Evolutionary conservation across 179 eudicot genomes (phyloP).

Genomic region (Pouteria campechiana): DNA sequence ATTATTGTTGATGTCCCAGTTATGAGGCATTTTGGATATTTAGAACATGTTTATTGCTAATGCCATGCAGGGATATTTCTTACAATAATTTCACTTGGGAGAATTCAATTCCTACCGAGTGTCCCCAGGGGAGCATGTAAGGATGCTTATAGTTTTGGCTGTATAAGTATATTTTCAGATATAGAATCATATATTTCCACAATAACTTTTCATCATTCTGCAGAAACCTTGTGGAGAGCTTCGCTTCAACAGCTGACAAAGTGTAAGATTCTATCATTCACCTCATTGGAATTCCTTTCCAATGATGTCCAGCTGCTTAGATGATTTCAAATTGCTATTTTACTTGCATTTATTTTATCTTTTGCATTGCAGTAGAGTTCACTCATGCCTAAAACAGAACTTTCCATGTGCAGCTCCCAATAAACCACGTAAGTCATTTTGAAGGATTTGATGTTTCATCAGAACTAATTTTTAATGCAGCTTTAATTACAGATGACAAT

Average conservation of each 20-base stretch:
- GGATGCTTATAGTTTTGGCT: conserved; percentile 7
- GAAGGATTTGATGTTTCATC: not conserved
- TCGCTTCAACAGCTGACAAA: conserved; percentile 18
- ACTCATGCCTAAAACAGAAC: conserved; percentile 33
- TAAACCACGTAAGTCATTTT: conserved; percentile 19
- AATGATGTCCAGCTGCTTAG: too few relatives aligned
- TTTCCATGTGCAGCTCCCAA: conserved; percentile 24
- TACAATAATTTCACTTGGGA: conserved; percentile 35
- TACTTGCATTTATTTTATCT: not conserved
- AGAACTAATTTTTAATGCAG: too few relatives aligned
- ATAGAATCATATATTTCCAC: not conserved
- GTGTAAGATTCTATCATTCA: conserved; percentile 35
- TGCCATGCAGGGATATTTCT: conserved; percentile 33
- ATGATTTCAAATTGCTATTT: too few relatives aligned
- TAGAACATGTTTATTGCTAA: not conserved
- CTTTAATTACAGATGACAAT: too few relatives aligned
- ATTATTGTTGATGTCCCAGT: too few relatives aligned
- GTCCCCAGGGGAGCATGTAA: conserved; percentile 39
- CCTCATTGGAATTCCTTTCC: too few relatives aligned
- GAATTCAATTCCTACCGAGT: conserved; percentile 22
- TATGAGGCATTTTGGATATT: too few relatives aligned
- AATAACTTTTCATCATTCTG: conserved; percentile 2
- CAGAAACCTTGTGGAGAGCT: conserved; percentile 57
- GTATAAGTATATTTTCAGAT: not conserved
- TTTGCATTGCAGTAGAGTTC: conserved; percentile 7